phyloP scores from a whole-genome alignment of 208 protist species.

The Acanthamoeba culbertsoni region DNA sequence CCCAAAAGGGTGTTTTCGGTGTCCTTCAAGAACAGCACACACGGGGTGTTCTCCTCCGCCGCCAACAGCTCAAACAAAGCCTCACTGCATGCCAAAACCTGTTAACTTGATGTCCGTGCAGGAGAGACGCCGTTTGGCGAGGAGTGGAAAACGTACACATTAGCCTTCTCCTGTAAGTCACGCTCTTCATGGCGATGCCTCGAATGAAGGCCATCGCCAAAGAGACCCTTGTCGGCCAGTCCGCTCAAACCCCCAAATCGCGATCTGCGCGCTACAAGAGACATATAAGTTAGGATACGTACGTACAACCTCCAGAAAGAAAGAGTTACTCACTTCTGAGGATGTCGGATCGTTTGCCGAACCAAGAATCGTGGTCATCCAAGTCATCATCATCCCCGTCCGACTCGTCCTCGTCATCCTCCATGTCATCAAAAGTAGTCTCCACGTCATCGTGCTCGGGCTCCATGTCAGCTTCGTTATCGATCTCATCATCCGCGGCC shows the following conservation, averaged over 20 bases:
- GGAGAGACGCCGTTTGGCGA: background rate
- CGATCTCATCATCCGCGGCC: too few relatives aligned
- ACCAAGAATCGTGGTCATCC: background rate
- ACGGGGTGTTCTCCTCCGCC: slow-evolving; percentile 22
- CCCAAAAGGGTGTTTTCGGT: slow-evolving; percentile 25
- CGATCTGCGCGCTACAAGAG: background rate
- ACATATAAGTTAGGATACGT: background rate
- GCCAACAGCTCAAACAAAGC: slow-evolving; percentile 34
- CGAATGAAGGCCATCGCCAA: background rate
- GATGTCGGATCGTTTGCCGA: slow-evolving; percentile 36
- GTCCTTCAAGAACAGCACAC: slow-evolving; percentile 50
- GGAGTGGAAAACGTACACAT: background rate
- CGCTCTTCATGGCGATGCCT: background rate
- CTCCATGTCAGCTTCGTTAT: background rate
- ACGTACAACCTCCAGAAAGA: background rate
- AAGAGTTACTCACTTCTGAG: background rate
- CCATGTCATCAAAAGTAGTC: background rate
- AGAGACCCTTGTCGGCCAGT: background rate
- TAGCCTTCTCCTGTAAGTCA: background rate
- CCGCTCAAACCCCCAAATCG: background rate
- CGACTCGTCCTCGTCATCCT: slow-evolving; percentile 4
- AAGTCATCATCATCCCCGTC: background rate
- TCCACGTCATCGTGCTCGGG: background rate
- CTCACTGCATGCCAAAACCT: background rate
- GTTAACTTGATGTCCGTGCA: background rate